A percentile compares a stretch with the other conserved stretches of the same genome.
Conservation (phyloP, 2,329 filamentous ascomycete species). For the Phaeosphaeria sp. region DNA sequence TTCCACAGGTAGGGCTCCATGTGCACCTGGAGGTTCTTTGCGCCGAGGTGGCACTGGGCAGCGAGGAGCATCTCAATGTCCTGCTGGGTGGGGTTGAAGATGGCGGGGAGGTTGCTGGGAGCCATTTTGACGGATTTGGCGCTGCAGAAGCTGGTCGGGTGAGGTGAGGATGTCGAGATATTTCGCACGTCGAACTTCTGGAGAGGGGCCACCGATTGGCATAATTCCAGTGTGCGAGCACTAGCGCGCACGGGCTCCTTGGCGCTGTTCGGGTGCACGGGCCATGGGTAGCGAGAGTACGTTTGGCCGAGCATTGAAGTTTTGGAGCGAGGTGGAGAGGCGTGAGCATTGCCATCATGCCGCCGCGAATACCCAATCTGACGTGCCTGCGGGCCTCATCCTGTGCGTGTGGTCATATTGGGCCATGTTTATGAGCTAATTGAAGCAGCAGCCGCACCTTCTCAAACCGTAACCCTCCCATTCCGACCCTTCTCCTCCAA, state of each 20-base stretch:
- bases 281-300: slow-evolving; percentile 6
- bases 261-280: too few species aligned
- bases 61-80: slow-evolving; percentile 99
- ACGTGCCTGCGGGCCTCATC: slow-evolving; percentile 52
- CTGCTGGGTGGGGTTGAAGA: slow-evolving; percentile 96
- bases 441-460: slow-evolving; percentile 11
- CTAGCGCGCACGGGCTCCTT: slow-evolving; percentile 4
- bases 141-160: slow-evolving; percentile 32
- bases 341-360: slow-evolving; percentile 46
- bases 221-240: slow-evolving; percentile 23
- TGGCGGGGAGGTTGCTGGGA: slow-evolving; percentile 88
- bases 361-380: slow-evolving; percentile 55
- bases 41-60: slow-evolving; percentile 94
- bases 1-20: slow-evolving; percentile 99
- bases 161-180: slow-evolving; percentile 28
- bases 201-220: slow-evolving; percentile 17
- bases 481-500: slow-evolving; percentile 67
- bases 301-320: slow-evolving; percentile 4
- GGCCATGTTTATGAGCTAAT: slow-evolving; percentile 1
- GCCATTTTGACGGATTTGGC: slow-evolving; percentile 75
- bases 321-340: slow-evolving; percentile 5
- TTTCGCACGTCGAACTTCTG: slow-evolving; percentile 29
- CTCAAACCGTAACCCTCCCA: slow-evolving; percentile 56
- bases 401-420: slow-evolving; percentile 29
- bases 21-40: slow-evolving; percentile 99